These are phyloP conservation scores for Pulveroboletus sp. DNA, from an alignment of 768 basidiomycete species.

Conservation along the genomic window DNA sequence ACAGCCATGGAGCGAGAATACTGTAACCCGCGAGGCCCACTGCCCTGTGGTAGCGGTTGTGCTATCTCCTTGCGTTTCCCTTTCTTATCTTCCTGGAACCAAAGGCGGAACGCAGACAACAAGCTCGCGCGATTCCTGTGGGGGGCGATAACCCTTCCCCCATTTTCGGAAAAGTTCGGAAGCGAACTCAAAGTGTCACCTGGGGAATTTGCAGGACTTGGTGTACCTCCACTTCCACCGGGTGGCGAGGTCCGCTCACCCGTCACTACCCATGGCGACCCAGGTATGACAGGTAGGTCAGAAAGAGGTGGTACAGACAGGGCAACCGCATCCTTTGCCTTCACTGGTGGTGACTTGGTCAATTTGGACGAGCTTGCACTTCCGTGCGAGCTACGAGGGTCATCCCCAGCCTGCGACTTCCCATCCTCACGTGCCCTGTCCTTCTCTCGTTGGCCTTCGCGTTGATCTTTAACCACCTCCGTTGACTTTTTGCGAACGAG, in stretches of 20 bases:
- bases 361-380: conserved; percentile 56
- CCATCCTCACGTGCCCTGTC: conserved; percentile 44
- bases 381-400: conserved; percentile 62
- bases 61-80: conserved; percentile 68
- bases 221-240: conserved; percentile 27
- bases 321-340: conserved; percentile 42
- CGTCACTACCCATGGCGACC: conserved; percentile 75
- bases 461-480: conserved; percentile 66
- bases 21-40: conserved; percentile 18
- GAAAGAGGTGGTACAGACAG: conserved; percentile 52
- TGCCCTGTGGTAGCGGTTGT: conserved; percentile 19
- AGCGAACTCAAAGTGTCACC: conserved; percentile 49
- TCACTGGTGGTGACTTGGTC: conserved; percentile 67
- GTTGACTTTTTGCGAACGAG: conserved; percentile 78
- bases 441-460: conserved; percentile 40
- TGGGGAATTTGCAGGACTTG: conserved; percentile 51
- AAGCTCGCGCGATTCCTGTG: conserved; percentile 73
- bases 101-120: conserved; percentile 78
- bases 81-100: conserved; percentile 91
- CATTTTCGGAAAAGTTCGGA: conserved; percentile 37
- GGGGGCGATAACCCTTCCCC: conserved; percentile 33
- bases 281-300: conserved; percentile 35
- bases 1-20: conserved; percentile 26
- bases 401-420: conserved; percentile 44
- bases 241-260: conserved; percentile 40